A percentile compares a stretch with the other conserved stretches of the same genome.
Evolutionary conservation across 345 rosid genomes (phyloP).

Genomic region (thale cress (Arabidopsis thaliana)): DNA sequence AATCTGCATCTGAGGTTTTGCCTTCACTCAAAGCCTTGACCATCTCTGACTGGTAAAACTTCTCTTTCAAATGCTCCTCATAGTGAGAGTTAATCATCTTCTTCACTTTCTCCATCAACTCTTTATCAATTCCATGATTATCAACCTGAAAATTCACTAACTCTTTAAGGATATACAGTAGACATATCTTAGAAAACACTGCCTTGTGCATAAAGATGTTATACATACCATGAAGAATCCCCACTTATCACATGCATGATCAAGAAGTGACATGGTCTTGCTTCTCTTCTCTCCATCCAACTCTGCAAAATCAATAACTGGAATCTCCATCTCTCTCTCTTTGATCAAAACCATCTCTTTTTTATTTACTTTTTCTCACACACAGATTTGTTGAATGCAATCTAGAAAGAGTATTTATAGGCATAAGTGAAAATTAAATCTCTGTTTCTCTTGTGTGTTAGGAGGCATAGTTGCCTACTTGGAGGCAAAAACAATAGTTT

Average conservation of each 20-base stretch:
- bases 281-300: conserved; percentile 66
- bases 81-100: conserved; percentile 67
- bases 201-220: conserved; percentile 10
- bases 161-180: neutral
- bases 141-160: conserved; percentile 58
- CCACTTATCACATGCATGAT: conserved; percentile 87
- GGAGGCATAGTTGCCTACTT: conserved; percentile 45
- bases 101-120: conserved; percentile 84
- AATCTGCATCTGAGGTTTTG: conserved; percentile 57
- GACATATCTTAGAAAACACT: neutral
- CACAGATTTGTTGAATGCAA: conserved; percentile 36
- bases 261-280: conserved; percentile 70
- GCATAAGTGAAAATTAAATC: conserved; percentile 22
- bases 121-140: conserved; percentile 73
- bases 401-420: conserved; percentile 50
- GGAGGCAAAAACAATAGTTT: conserved; percentile 40
- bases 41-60: conserved; percentile 72
- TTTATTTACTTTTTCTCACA: conserved; percentile 12
- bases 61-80: conserved; percentile 62
- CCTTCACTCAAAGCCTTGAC: conserved; percentile 57
- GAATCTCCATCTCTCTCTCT: conserved; percentile 62
- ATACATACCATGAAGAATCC: conserved; percentile 78
- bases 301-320: conserved; percentile 65
- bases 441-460: conserved; percentile 10
- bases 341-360: conserved; percentile 19